Conservation (phyloP, 495 filamentous ascomycete species). For the Immersiella caudata region DNA sequence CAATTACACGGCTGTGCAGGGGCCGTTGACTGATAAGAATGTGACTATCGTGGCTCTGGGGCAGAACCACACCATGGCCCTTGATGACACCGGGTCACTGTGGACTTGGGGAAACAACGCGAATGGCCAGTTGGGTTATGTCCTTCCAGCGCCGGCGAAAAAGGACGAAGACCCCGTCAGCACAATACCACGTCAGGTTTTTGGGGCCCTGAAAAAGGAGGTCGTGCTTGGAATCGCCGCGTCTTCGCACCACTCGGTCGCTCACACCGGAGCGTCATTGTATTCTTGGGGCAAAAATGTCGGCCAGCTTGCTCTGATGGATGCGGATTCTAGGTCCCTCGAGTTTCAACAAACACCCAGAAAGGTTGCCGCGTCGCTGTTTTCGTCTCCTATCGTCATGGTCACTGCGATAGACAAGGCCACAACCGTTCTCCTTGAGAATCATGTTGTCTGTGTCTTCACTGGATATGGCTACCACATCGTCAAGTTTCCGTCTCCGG, state of each 20-base stretch:
- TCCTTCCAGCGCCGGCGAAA: conserved; percentile 56
- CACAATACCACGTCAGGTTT: conserved; percentile 80
- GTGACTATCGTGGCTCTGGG: conserved; percentile 76
- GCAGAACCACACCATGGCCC: conserved; percentile 85
- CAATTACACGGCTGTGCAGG: conserved; percentile 77
- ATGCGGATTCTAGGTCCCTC: conserved; percentile 89
- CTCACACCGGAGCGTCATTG: conserved; percentile 76
- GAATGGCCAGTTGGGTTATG: conserved; percentile 84
- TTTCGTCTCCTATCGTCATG: conserved; percentile 73
- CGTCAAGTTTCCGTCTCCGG: conserved; percentile 72
- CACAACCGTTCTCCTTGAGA: conserved; percentile 81
- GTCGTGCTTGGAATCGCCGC: conserved; percentile 79
- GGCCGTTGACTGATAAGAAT: conserved; percentile 68
- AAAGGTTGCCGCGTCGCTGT: conserved; percentile 84
- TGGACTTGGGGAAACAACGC: conserved; percentile 94
- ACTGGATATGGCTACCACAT: conserved; percentile 91
- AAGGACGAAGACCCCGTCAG: conserved; percentile 81
- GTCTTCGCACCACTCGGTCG: conserved; percentile 90
- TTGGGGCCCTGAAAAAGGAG: conserved; percentile 88
- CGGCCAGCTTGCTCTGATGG: conserved; percentile 90
- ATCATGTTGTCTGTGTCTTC: conserved; percentile 88
- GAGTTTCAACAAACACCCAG: conserved; percentile 79
- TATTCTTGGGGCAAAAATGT: conserved; percentile 97
- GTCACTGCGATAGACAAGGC: conserved; percentile 90
- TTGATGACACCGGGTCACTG: conserved; percentile 78